Percentiles rank a stretch among this genome's conserved stretches.
Evolutionary conservation across 768 basidiomycete species (phyloP).

Genomic region (Boletus rufocinnamomeus): DNA sequence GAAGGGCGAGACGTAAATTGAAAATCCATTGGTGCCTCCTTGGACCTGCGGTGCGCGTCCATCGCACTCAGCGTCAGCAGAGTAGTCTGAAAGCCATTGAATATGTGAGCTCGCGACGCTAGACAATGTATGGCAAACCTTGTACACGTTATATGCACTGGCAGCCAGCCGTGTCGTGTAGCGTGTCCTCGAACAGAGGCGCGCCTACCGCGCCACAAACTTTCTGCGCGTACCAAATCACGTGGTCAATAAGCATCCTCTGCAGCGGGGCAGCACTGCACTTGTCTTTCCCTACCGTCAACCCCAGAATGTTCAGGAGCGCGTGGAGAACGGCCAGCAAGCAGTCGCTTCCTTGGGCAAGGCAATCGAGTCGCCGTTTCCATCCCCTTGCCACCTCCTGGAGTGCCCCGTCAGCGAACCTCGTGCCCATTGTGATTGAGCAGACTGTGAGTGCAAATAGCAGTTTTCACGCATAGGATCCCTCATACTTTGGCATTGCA

Average conservation of each 20-base stretch:
- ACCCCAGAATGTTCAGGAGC: constrained; percentile 31
- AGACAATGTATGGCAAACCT: constrained; percentile 12
- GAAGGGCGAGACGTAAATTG: constrained; percentile 74
- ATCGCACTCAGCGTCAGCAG: constrained; percentile 16
- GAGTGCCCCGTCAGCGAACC: constrained; percentile 52
- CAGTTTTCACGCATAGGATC: constrained; percentile 9
- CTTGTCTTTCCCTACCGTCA: constrained; percentile 4
- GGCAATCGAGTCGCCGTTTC: constrained; percentile 43
- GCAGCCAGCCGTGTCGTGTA: constrained; percentile 7
- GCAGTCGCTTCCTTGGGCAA: constrained; percentile 14
- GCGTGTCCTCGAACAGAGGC: constrained; percentile 11
- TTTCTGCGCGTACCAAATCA: constrained; percentile 22
- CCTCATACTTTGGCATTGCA: constrained; percentile 18
- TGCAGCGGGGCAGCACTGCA: neutral
- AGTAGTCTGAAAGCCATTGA: neutral
- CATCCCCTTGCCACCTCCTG: constrained; percentile 55
- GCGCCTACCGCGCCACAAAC: constrained; percentile 16
- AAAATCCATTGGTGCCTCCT: constrained; percentile 88
- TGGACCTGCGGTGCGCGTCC: constrained; percentile 49
- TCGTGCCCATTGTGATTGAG: constrained; percentile 93
- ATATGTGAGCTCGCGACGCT: neutral
- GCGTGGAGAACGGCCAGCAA: constrained; percentile 28
- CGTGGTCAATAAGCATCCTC: constrained; percentile 23
- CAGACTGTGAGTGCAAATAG: constrained; percentile 64
- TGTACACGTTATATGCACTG: constrained; percentile 11